Evolutionary conservation across 768 basidiomycete genomes (phyloP), one percentile per base, ranked within the genome.

Genomic region (Sarcodon aspratus): DNA sequence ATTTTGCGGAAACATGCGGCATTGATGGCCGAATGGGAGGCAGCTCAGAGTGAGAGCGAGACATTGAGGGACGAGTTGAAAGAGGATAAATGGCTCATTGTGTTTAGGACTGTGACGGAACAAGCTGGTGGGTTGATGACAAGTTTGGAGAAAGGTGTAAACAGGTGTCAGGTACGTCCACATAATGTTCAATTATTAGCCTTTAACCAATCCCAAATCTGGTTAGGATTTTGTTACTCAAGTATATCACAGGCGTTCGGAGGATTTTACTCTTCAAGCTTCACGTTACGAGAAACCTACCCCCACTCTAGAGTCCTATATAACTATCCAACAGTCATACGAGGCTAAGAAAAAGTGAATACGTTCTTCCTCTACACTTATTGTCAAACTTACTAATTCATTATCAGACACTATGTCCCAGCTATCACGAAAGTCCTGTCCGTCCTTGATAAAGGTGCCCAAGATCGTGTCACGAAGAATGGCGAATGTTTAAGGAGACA

Each of bases 111-210:
- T 6, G 88, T 92, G 50, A 82, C 90, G 38, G 85, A 93, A 59
- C 94, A 97, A 63, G 94, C 95, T 38, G 90, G 93, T 61, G 91
- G 90, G 21, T 96, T 98, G 95, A 95, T 98, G 91, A 79, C 79
- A 31, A 89, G 88, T 59, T 67, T 99, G 55, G 90, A 97, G 68
- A 98, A 95, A 64, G 91, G 88, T 8, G 81, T 95, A 40, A 82
- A 81, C 58, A 80, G 87, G 54, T 94, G 91, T 69, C 85, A 89
- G 71, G 91, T 90, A 57, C 54, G 80, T 44, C 40, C 36, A 55
- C 35, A 4, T 59, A 21, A 33, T 43, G 10, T 12, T 45, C n/a
- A 45, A 9, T 31, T 13, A 4, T 9, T 21, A 33, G 48, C 31
- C 2, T 40, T 17, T 17, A 21, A 10, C 3, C 12, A 36, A 13